Percentiles rank a stretch among this genome's conserved stretches.
These are phyloP conservation scores for Candida dubliniensis DNA, from an alignment of 1,139 yeast species.

Conservation along the genomic window DNA sequence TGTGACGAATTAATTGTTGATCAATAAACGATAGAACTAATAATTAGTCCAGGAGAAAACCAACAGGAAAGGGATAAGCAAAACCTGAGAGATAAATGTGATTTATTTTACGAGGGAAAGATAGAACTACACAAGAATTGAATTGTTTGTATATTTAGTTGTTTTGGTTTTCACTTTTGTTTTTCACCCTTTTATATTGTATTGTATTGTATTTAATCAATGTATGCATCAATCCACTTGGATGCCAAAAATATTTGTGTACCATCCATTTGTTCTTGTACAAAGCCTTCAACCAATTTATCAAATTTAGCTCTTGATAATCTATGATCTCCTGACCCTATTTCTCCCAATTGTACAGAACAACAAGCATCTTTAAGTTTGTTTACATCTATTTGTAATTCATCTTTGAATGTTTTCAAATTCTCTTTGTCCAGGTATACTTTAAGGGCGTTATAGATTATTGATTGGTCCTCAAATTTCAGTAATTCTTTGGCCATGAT, in stretches of 20 bases:
- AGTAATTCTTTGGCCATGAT: constrained; percentile 62
- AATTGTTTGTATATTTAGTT: too few species aligned
- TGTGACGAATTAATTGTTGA: constrained; percentile 96
- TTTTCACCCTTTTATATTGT: not conserved
- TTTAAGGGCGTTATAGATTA: constrained; percentile 62
- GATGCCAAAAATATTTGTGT: constrained; percentile 54
- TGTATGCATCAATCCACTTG: constrained; percentile 60
- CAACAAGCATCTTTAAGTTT: constrained; percentile 52
- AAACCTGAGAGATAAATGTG: not conserved
- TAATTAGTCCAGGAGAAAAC: not conserved
- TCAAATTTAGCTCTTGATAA: constrained; percentile 54
- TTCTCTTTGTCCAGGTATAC: constrained; percentile 17
- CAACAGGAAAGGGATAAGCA: not conserved
- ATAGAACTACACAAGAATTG: too few species aligned
- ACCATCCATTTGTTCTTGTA: constrained; percentile 58
- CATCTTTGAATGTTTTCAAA: constrained; percentile 44
- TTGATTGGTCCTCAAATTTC: constrained; percentile 58
- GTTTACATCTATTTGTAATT: constrained; percentile 48
- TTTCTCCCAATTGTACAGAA: constrained; percentile 44
- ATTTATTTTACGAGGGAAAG: too few species aligned
- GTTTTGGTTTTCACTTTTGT: not conserved
- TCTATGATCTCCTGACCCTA: constrained; percentile 51
- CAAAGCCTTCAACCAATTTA: constrained; percentile 54
- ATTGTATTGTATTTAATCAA: constrained; percentile 26
- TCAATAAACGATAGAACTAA: constrained; percentile 36